phyloP scores from a whole-genome alignment of 805 yeast genomes.

The Wickerhamomyces canadensis region DNA sequence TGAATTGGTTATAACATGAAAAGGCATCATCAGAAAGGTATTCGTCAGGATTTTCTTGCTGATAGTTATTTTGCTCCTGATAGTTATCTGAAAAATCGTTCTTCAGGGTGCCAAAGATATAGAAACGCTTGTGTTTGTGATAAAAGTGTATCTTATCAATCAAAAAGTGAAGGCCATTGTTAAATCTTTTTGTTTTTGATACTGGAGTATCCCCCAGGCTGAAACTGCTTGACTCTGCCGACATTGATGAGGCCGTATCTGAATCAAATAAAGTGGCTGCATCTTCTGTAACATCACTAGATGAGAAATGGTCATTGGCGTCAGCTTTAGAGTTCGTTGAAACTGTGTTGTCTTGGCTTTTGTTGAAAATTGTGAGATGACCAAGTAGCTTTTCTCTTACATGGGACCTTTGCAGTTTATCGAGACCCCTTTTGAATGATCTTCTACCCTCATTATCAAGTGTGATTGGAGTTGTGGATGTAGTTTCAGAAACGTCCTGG shows the following conservation, averaged over 20 bases:
- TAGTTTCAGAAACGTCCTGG: too few species aligned
- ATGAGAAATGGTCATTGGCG: not conserved
- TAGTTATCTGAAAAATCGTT: not conserved
- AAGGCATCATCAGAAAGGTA: slow-evolving; percentile 8
- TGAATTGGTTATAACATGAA: slow-evolving; percentile 15
- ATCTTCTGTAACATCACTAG: not conserved
- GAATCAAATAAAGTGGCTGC: not conserved
- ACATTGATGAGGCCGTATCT: not conserved
- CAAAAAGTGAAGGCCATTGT: slow-evolving; percentile 7
- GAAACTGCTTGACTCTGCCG: slow-evolving; percentile 4
- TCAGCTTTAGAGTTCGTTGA: not conserved
- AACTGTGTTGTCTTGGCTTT: not conserved
- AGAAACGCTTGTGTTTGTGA: slow-evolving; percentile 1
- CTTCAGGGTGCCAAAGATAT: not conserved
- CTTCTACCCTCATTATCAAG: not conserved
- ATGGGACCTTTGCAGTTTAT: not conserved
- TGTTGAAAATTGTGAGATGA: too few species aligned
- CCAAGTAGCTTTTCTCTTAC: too few species aligned
- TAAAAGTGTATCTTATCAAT: slow-evolving; percentile 4
- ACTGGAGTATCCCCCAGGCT: slow-evolving; percentile 6
- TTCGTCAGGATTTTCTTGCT: not conserved
- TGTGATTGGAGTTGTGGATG: not conserved
- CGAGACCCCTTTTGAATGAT: not conserved
- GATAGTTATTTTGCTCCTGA: not conserved
- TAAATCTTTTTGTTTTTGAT: slow-evolving; percentile 5